Evolutionary conservation across 140 eudicot species (phyloP).

Genomic region (Erigeron philadelphicus): DNA sequence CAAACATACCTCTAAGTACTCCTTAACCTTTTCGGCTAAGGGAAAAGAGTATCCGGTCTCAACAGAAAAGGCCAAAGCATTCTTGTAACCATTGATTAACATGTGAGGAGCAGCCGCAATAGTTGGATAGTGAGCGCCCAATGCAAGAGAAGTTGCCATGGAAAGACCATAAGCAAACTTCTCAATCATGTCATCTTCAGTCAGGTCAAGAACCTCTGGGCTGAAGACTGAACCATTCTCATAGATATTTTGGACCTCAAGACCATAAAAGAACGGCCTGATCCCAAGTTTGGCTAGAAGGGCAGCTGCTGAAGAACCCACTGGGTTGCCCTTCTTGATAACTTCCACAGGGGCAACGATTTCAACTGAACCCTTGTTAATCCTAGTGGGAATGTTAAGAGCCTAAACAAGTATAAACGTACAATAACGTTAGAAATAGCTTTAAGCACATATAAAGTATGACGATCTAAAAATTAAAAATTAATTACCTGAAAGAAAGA

Average conservation of each 20-base stretch:
- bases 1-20: constrained; percentile 54
- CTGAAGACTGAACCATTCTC: constrained; percentile 66
- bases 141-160: constrained; percentile 48
- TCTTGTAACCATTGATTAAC: constrained; percentile 72
- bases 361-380: constrained; percentile 89
- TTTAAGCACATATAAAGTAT: neutral
- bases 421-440: neutral
- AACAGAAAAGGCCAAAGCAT: constrained; percentile 60
- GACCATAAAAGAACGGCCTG: constrained; percentile 78
- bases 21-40: constrained; percentile 68
- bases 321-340: constrained; percentile 75
- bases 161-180: constrained; percentile 65
- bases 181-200: constrained; percentile 53
- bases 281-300: constrained; percentile 72
- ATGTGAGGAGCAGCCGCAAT: constrained; percentile 76
- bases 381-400: constrained; percentile 80
- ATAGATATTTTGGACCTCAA: constrained; percentile 44
- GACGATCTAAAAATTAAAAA: neutral
- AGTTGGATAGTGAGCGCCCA: constrained; percentile 60
- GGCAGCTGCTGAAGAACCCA: constrained; percentile 81
- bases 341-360: constrained; percentile 80
- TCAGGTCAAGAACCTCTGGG: constrained; percentile 56
- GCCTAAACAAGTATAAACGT: constrained; percentile 33
- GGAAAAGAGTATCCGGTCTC: constrained; percentile 73
- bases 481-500: constrained; percentile 69